Base-by-base conservation (phyloP, 371 early-diverging fungal genomes). In the Syncephalastrum sp. region DNA sequence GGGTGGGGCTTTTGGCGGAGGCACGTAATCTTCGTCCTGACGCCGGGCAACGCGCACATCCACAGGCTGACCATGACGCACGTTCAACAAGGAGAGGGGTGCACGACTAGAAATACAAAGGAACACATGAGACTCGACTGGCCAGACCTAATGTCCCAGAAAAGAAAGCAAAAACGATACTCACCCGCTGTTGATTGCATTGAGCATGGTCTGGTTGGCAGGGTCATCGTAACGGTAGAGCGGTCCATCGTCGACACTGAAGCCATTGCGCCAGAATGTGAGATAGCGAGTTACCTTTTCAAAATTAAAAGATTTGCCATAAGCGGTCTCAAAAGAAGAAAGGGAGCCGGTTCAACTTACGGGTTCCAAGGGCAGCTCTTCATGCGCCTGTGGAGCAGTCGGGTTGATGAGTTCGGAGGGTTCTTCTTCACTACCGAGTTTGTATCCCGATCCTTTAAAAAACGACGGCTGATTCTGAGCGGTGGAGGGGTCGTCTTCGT, bases 221-320 rank as follows among this genome's bases (percentile, higher is more conserved):
- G 97, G 97, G 63, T 94, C 94, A 45, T 89, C 84, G 60, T 92
- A 94, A 43, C 79, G 71, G 62, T 87, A 75, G 46, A 98, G 71
- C 0, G 92, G 92, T 0, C 98, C 98, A 63, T 97, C 96, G 42
- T 93, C 97, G 53, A 98, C 83, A 56, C 90, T 93, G 65, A 97
- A 97, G 29, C 98, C 98, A 65, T 97, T 88, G 50, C 89, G 81
- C 96, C 97, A 98, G 61, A 98, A 96, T 4, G 94, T 96, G 58
- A 98, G 79, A 45, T 86, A 74, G 29, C 89, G 83, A n/a, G 82
- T 75, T 19, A 82, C 83, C 83, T 82, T 21, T 21, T 27, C 5
- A 27, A 27, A 7, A 27, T 1, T 4, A 60, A 3, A 13, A 60
- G 25, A 21, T 54, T 23, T 14, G 10, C 2, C 24, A 33, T 33